Conservation (phyloP, 2,329 filamentous ascomycete genomes). For the Phialocephala sp. region DNA sequence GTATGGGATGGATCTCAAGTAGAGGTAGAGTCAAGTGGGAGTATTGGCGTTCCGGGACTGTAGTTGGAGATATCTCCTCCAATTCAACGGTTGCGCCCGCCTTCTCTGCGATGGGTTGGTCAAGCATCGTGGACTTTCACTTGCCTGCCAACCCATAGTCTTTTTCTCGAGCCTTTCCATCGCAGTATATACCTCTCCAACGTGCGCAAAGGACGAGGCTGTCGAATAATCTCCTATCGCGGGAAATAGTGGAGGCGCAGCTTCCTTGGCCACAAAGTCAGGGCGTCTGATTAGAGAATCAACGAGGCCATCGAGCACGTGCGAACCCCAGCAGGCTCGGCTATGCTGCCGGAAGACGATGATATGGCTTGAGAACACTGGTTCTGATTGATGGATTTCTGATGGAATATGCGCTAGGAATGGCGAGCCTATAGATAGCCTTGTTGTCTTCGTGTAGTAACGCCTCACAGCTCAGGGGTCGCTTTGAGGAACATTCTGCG, state of each 20-base stretch:
- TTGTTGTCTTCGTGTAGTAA: neutral
- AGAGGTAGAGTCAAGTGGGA: neutral
- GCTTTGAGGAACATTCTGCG: neutral
- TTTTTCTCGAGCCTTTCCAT: neutral
- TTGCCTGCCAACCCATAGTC: constrained; percentile 2
- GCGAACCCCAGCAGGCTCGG: neutral
- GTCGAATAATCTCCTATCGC: neutral
- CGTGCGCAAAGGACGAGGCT: neutral
- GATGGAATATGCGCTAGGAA: neutral
- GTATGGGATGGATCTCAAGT: neutral
- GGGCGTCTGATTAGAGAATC: neutral
- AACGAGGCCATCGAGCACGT: neutral
- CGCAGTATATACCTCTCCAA: neutral
- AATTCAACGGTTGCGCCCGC: neutral
- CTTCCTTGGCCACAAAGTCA: neutral
- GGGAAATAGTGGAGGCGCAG: constrained; percentile 5
- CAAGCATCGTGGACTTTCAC: neutral
- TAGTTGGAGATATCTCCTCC: neutral
- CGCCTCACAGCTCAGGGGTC: neutral
- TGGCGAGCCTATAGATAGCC: neutral
- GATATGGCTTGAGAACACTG: neutral
- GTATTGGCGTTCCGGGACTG: neutral
- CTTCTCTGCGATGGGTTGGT: neutral
- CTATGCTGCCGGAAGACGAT: neutral
- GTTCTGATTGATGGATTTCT: neutral